Evolutionary conservation across 2,329 filamentous ascomycete genomes (phyloP).

Genomic region (Pseudonectria buxi): DNA sequence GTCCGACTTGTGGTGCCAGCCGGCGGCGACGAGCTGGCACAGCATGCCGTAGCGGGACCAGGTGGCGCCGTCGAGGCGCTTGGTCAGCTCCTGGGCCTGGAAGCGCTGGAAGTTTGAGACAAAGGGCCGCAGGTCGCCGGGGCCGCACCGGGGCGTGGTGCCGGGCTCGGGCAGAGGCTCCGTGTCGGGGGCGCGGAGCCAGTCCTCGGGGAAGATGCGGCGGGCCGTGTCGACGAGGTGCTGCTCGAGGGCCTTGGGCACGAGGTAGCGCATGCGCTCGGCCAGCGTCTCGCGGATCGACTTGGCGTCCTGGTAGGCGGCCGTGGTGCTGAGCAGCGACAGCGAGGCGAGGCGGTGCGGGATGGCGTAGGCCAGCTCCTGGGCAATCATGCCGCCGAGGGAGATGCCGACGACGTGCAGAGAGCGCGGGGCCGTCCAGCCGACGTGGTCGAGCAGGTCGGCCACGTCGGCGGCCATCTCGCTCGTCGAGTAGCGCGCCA

Average conservation of each 20-base stretch:
- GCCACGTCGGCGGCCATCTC: constrained; percentile 77
- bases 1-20: constrained; percentile 72
- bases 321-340: constrained; percentile 55
- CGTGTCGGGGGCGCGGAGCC: constrained; percentile 56
- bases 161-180: constrained; percentile 40
- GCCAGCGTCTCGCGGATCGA: constrained; percentile 59
- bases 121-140: constrained; percentile 47
- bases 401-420: constrained; percentile 70
- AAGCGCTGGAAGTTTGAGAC: constrained; percentile 75
- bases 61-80: constrained; percentile 52
- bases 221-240: constrained; percentile 58
- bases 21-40: constrained; percentile 70
- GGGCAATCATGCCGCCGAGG: constrained; percentile 88
- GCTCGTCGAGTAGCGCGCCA: constrained; percentile 70
- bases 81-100: constrained; percentile 69
- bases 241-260: constrained; percentile 64
- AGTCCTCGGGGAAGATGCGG: constrained; percentile 59
- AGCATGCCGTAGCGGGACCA: constrained; percentile 66
- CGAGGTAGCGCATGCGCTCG: constrained; percentile 47
- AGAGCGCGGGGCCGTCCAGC: constrained; percentile 51
- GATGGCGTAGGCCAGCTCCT: constrained; percentile 60
- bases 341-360: constrained; percentile 50
- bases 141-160: constrained; percentile 34
- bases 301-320: constrained; percentile 53
- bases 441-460: constrained; percentile 62